Evolutionary conservation across 176 grass and related monocot genomes (phyloP), one percentile per base, ranked within the genome.

Genomic region (Eremochloa ophiuroides): DNA sequence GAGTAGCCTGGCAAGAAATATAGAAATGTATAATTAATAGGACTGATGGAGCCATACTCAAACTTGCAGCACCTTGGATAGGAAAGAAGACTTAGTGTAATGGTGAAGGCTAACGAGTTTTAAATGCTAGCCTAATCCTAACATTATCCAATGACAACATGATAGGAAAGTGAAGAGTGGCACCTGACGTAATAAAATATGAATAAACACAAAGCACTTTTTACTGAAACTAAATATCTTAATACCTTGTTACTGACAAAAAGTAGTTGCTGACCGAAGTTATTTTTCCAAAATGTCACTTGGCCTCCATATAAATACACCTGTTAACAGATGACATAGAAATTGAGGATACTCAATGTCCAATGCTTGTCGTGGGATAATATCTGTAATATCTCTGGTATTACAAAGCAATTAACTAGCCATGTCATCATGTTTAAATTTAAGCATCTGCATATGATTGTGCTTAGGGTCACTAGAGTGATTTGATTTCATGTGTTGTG

Each of bases 201-300:
- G 31, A 71, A 47, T 33, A 50, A 23, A 70, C 39, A 43, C 14
- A 8, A 47, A 6, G 1, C 11, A 17, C 41, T 64, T 28, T 11
- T 48, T 39, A 69, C 25, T 40, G 10, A 65, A 80, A 43, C 27
- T 26, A 67, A 83, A 46, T 15, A 73, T 83, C 25, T 56, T 11
- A 56, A 70, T 77, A 87, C 91, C 87, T 93, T 93, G 53, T 75
- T 85, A 74, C 91, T 93, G n/a, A 93, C 51, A 82, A 93, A 90
- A 38, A 93, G 76, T 27, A 90, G 63, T 64, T 90, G 75, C 28
- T 90, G 87, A 62, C 80, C 71, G 42, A 64, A 73, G 23, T 74
- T 78, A 53, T 78, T 81, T 73, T 82, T 87, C 91, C 91, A 93
- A 59, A 66, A 87, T 46, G 77, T 93, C 35, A 93, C 91, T 73